These are phyloP conservation scores for Cladophialophora immunda DNA, from an alignment of 2,329 filamentous ascomycete genomes.

Conservation along the genomic window DNA sequence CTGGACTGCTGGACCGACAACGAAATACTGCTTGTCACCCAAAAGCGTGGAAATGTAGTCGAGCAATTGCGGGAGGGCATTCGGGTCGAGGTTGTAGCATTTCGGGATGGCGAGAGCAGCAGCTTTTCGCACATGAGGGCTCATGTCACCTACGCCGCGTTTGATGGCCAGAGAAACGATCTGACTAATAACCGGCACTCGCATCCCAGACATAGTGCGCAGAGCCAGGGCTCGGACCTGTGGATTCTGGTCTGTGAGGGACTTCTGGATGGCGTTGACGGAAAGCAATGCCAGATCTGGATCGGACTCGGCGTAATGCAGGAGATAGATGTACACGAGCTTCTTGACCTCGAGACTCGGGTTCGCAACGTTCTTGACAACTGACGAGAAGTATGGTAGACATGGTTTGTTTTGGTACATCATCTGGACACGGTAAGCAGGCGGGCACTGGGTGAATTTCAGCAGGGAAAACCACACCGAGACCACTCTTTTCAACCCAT, in stretches of 20 bases:
- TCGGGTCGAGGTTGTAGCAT: slow-evolving; percentile 89
- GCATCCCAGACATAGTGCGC: slow-evolving; percentile 95
- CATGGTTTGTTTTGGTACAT: slow-evolving; percentile 92
- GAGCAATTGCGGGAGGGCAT: slow-evolving; percentile 81
- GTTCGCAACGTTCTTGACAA: slow-evolving; percentile 97
- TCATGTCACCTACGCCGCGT: slow-evolving; percentile 92
- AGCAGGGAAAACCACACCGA: slow-evolving; percentile 65
- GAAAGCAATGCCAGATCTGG: slow-evolving; percentile 94
- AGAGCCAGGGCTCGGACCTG: slow-evolving; percentile 90
- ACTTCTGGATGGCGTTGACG: slow-evolving; percentile 99
- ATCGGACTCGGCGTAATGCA: slow-evolving; percentile 95
- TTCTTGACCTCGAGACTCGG: slow-evolving; percentile 96
- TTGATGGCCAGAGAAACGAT: slow-evolving; percentile 97
- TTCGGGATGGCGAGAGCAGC: slow-evolving; percentile 95
- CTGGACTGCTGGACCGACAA: slow-evolving; percentile 90
- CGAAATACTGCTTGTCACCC: slow-evolving; percentile 93
- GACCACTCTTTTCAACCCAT: slow-evolving; percentile 87
- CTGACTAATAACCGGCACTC: slow-evolving; percentile 97
- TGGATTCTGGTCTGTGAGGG: slow-evolving; percentile 88
- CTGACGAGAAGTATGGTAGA: slow-evolving; percentile 92
- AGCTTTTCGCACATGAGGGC: slow-evolving; percentile 88
- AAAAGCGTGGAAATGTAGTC: slow-evolving; percentile 82
- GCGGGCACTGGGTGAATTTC: slow-evolving; percentile 1
- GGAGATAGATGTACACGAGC: slow-evolving; percentile 96
- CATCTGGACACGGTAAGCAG: slow-evolving; percentile 68